Conservation (phyloP, 192 early-diverging fungal genomes). For the Chytriomyces sp. region DNA sequence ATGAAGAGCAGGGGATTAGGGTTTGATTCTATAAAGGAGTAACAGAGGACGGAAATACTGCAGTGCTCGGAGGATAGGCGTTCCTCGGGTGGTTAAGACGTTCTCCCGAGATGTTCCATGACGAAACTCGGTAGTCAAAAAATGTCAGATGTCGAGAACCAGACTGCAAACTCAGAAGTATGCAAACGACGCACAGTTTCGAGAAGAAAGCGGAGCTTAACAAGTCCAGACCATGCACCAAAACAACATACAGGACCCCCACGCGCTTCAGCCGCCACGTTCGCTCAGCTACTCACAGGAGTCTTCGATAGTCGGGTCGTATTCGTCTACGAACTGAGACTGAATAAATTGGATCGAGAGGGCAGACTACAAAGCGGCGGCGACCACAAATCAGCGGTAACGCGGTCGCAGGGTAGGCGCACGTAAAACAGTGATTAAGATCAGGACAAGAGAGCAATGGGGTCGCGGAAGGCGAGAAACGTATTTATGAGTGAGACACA, state of each 20-base stretch:
- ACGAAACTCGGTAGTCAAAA: no score
- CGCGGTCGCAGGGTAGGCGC: background rate
- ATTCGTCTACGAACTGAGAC: constrained; percentile 73
- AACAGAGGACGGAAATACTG: no score
- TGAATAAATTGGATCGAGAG: constrained; percentile 93
- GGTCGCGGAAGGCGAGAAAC: background rate
- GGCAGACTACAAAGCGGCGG: constrained; percentile 61
- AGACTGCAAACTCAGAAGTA: background rate
- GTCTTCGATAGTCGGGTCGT: constrained; percentile 67
- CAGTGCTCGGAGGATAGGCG: no score
- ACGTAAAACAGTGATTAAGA: background rate
- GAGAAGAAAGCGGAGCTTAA: background rate
- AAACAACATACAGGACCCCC: no score
- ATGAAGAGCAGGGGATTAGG: no score
- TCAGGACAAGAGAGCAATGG: background rate
- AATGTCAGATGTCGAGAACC: no score
- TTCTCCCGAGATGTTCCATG: no score
- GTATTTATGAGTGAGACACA: background rate
- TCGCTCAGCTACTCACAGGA: constrained; percentile 35
- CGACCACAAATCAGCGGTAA: background rate
- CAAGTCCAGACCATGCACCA: no score
- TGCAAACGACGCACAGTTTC: background rate
- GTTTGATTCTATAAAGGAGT: no score
- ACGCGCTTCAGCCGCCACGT: no score
- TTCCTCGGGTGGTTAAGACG: no score